Evolutionary conservation across 805 yeast species (phyloP).

Genomic region (Yamadazyma akitaensis): DNA sequence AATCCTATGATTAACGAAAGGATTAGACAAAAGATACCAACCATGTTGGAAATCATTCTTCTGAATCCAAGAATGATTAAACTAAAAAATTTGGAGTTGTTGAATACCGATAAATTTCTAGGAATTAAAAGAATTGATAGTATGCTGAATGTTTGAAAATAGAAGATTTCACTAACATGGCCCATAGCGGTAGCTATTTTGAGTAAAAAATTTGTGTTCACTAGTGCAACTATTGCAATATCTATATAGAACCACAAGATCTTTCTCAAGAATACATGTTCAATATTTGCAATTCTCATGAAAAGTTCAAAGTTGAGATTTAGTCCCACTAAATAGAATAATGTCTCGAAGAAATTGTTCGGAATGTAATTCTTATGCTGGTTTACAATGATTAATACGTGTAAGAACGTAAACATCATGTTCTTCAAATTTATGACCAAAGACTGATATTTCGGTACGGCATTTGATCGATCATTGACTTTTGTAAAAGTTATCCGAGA

Average conservation of each 20-base stretch:
- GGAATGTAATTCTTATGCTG: conserved; percentile 18
- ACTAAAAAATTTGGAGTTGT: conserved; percentile 50
- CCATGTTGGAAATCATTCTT: conserved; percentile 48
- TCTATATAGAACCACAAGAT: conserved; percentile 56
- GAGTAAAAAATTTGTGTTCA: conserved; percentile 31
- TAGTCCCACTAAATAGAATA: conserved; percentile 44
- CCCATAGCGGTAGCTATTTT: conserved; percentile 17
- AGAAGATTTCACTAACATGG: conserved; percentile 13
- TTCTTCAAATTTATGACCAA: conserved; percentile 35
- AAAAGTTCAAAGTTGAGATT: conserved; percentile 48
- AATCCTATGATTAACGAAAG: conserved; percentile 52
- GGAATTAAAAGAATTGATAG: conserved; percentile 51
- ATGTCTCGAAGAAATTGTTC: conserved; percentile 23
- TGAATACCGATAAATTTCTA: conserved; percentile 46
- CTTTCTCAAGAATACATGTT: conserved; percentile 42
- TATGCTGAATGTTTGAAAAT: conserved; percentile 35
- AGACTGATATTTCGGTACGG: conserved; percentile 42
- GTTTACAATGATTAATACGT: conserved; percentile 24
- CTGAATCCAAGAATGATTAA: conserved; percentile 49
- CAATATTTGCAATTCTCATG: conserved; percentile 42
- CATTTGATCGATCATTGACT: conserved; percentile 27
- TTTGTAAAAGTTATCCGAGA: conserved; percentile 29
- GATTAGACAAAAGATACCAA: conserved; percentile 47
- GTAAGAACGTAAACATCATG: conserved; percentile 19
- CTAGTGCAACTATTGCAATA: conserved; percentile 35